Conservation (phyloP, 805 yeast species). For the Schwanniomyces pseudopolymorphus region DNA sequence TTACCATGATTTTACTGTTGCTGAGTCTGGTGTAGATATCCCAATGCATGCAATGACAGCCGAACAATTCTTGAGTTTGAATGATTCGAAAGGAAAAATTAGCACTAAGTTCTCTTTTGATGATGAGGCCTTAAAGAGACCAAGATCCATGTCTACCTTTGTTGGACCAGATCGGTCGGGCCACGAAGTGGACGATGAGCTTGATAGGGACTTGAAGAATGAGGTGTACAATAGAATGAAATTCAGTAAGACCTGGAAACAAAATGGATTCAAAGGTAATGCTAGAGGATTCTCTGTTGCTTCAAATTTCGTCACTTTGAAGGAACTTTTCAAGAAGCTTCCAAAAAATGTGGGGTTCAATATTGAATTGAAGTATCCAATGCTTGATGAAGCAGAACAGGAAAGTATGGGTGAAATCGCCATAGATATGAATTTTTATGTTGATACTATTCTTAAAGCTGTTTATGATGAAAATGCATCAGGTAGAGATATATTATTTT, state of each 20-base stretch:
- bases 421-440: conserved; percentile 81
- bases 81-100: conserved; percentile 17
- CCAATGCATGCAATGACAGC: conserved; percentile 92
- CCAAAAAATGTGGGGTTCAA: conserved; percentile 89
- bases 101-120: conserved; percentile 27
- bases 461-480: conserved; percentile 73
- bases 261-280: conserved; percentile 88
- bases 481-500: conserved; percentile 84
- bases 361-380: conserved; percentile 92
- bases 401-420: conserved; percentile 87
- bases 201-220: conserved; percentile 39
- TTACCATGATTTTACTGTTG: conserved; percentile 91
- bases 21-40: conserved; percentile 92
- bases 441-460: conserved; percentile 77
- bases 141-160: conserved; percentile 40
- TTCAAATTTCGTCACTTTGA: conserved; percentile 85
- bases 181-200: conserved; percentile 26
- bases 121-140: conserved; percentile 37
- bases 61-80: conserved; percentile 77
- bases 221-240: conserved; percentile 65
- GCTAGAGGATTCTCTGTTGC: conserved; percentile 86
- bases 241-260: conserved; percentile 84
- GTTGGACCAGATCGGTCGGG: conserved; percentile 29
- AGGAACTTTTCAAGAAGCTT: conserved; percentile 76
- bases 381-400: conserved; percentile 87